Conservation (phyloP, 1,284 basidiomycete genomes). For the Cystobasidiaceae sp. region DNA sequence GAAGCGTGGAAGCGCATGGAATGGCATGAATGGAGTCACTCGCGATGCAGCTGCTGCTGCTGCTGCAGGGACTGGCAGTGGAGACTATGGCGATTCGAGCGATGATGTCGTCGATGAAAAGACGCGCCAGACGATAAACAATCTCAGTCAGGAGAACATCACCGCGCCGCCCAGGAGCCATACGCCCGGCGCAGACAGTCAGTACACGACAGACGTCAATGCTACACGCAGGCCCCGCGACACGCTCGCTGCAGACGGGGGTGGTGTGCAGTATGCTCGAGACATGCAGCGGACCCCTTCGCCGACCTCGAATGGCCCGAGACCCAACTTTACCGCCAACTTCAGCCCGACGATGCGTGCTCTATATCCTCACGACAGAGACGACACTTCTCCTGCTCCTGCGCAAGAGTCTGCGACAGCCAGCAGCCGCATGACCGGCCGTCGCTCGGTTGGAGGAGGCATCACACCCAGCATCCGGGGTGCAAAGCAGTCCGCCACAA, state of each 20-base stretch:
- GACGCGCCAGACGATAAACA: conserved; percentile 22
- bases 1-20: conserved; percentile 79
- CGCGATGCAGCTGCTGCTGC: conserved; percentile 10
- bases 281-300: conserved; percentile 36
- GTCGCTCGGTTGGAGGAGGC: conserved; percentile 23
- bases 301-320: conserved; percentile 22
- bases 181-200: neutral
- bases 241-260: conserved; percentile 19
- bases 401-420: conserved; percentile 6
- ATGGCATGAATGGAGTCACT: conserved; percentile 71
- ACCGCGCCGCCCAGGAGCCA: too few species aligned
- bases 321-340: conserved; percentile 32
- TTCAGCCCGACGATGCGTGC: conserved; percentile 41
- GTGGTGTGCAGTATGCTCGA: neutral
- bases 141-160: too few species aligned
- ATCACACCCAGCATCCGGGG: conserved; percentile 38
- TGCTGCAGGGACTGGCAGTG: conserved; percentile 47
- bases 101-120: neutral
- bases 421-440: conserved; percentile 1
- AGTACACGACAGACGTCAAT: neutral
- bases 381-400: conserved; percentile 1
- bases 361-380: conserved; percentile 40
- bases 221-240: too few species aligned
- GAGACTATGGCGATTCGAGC: too few species aligned
- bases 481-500: conserved; percentile 55